Base-by-base conservation (phyloP, 202 grass and related monocot genomes). In the Schoenoplectus tabernaemontani region DNA sequence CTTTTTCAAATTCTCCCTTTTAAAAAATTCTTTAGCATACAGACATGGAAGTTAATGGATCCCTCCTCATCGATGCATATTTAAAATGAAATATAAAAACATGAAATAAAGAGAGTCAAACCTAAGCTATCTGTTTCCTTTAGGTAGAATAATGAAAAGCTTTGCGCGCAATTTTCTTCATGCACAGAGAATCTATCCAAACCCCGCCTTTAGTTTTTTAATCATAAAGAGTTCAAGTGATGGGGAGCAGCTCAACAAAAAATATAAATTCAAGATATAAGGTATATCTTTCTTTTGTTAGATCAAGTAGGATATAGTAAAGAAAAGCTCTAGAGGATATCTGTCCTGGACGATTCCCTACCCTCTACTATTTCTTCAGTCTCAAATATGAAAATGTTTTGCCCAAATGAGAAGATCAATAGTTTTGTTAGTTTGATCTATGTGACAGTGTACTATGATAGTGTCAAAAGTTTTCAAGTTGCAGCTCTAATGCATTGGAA, bases 161-260 rank as follows among this genome's bases (percentile, higher is more conserved):
- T 78, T 82, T 88, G 65, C 75, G 84, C 73, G 76, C 9, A 80
- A 71, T n/a, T n/a, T 80, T 80, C 74, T 80, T 82, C 74, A 81
- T 58, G 76, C 59, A 86, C 38, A 58, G 78, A 83, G 93, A 96
- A 96, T 90, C 93, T 92, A 85, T 88, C 84, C 87, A 96, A 70
- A 66, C 57, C 86, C 80, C 62, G 64, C 74, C 72, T 83, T 58
- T 54, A 64, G 54, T 90, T 93, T 92, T 90, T 78, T 84, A 90
- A 88, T 15, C 44, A 72, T 36, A n/a, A 37, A 59, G 56, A 57
- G 34, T 83, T 24, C 60, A 63, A 51, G 8, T 46, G 15, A 41
- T 83, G 81, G 87, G 77, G 61, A 75, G 78, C 83, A 90, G 63
- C 76, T 83, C 66, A 75, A 50, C 65, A 67, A 86, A 89, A 83